Conservation (phyloP, 495 filamentous ascomycete genomes). For the Hypoxylon crocopeplum region DNA sequence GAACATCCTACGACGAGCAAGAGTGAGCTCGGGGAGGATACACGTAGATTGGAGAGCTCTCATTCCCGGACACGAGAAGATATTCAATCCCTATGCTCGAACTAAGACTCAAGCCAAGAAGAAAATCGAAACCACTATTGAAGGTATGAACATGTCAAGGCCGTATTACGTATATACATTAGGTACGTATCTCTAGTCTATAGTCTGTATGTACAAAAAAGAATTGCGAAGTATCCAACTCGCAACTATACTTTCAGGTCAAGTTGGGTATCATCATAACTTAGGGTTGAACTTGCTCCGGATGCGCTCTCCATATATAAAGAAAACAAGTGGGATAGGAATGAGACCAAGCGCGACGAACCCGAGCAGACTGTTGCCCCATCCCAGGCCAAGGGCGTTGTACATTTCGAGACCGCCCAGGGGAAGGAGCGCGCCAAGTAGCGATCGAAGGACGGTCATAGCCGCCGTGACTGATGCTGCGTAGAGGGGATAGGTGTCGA, state of each 20-base stretch:
- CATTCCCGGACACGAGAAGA: too few relatives aligned
- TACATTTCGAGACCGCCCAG: conserved; percentile 67
- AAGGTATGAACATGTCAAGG: too few relatives aligned
- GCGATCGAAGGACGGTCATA: conserved; percentile 58
- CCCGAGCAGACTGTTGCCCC: conserved; percentile 70
- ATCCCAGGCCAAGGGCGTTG: conserved; percentile 61
- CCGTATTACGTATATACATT: conserved; percentile 15
- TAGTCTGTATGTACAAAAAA: too few relatives aligned
- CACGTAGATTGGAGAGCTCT: too few relatives aligned
- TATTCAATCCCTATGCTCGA: too few relatives aligned
- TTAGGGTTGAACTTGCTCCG: conserved; percentile 19
- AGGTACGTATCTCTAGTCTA: conserved; percentile 8
- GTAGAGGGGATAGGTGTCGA: conserved; percentile 74
- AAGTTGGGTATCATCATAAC: conserved; percentile 9
- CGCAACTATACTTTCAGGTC: too few relatives aligned
- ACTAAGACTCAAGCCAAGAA: too few relatives aligned
- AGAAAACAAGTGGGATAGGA: conserved; percentile 46
- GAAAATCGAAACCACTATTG: too few relatives aligned
- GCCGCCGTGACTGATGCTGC: conserved; percentile 71
- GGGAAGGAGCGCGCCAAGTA: conserved; percentile 65
- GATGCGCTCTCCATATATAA: conserved; percentile 20
- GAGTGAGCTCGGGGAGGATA: too few relatives aligned
- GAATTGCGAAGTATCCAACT: too few relatives aligned
- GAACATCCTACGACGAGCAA: too few relatives aligned
- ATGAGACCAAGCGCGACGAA: conserved; percentile 64